Evolutionary conservation across 2,329 filamentous ascomycete genomes (phyloP).

Genomic region (Ophiognomonia clavigignenti-juglandacearum): DNA sequence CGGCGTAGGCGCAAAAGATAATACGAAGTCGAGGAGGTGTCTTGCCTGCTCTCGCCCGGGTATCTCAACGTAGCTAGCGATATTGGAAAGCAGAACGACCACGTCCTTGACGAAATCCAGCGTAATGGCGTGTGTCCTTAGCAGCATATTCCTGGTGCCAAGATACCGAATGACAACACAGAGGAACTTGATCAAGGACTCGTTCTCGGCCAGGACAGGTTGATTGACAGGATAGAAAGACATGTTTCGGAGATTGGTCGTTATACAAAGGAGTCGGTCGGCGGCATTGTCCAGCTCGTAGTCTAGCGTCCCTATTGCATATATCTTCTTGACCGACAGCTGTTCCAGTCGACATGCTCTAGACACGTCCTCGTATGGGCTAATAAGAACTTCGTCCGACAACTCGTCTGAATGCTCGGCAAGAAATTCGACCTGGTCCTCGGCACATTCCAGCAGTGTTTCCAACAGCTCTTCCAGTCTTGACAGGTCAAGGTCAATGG

Average conservation of each 20-base stretch:
- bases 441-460: constrained; percentile 81
- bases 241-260: constrained; percentile 86
- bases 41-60: constrained; percentile 83
- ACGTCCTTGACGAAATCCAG: constrained; percentile 97
- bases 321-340: constrained; percentile 65
- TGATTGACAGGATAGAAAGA: constrained; percentile 81
- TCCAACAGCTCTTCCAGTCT: constrained; percentile 87
- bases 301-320: constrained; percentile 67
- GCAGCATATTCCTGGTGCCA: constrained; percentile 81
- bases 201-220: constrained; percentile 60
- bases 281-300: constrained; percentile 84
- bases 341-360: constrained; percentile 73
- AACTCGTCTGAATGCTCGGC: constrained; percentile 80
- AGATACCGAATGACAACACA: constrained; percentile 80
- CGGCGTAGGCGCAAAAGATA: constrained; percentile 83
- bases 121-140: constrained; percentile 77
- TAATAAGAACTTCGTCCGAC: constrained; percentile 78
- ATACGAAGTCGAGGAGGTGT: constrained; percentile 79
- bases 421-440: constrained; percentile 81
- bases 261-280: constrained; percentile 83
- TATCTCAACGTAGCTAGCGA: constrained; percentile 74
- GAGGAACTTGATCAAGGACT: constrained; percentile 75
- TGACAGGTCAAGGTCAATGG: constrained; percentile 57
- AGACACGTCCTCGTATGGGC: constrained; percentile 81
- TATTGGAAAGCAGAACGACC: constrained; percentile 83